Evolutionary conservation across 495 filamentous ascomycete genomes (phyloP), one percentile per base, ranked within the genome.

Genomic region (Penicillium samsonianum): DNA sequence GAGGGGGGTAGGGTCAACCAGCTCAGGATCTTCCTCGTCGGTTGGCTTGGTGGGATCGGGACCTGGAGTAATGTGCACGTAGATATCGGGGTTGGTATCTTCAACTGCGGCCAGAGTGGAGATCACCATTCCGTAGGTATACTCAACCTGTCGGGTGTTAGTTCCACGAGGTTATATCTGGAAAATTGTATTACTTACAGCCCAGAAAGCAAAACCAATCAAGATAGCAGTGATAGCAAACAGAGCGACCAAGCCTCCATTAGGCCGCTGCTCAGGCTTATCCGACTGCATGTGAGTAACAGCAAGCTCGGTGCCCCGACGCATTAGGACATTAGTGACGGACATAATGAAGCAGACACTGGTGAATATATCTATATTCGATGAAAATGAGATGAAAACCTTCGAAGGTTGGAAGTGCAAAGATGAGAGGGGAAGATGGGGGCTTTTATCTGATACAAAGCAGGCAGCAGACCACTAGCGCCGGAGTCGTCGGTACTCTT

Each of bases 81-180:
- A 82, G 59, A 84, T 76, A 50, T 82, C 77, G 11, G 84, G 79
- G 57, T 82, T 81, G 31, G 85, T 76, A 49, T 79, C 79, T 69
- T 90, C 87, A 57, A 90, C 71, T 55, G 81, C 80, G 46, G 85
- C 79, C 17, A 90, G 74, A 10, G 83, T 84, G 5, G 80, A 73
- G 17, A 89, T 73, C 22, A 89, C 78, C 35, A 76, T 59, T 35
- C 78, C 79, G 57, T 87, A 80, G 25, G 82, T 83, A 69, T 89
- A 89, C 48, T 77, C 70, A 19, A 80, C 52, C 74, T 77, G 60
- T 22, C 38, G 12, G 20, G 19, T n/a, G 35, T 45, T 12, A 48
- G 16, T 57, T 16, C n/a, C 50, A 30, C 16, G n/a, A 31, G 19
- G 16, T 2, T 9, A 37, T 1, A 23, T 22, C 3, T 10, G 16